Evolutionary conservation across 2,329 filamentous ascomycete species (phyloP), one percentile per base, ranked within the genome.

Genomic region (Neofusicoccum umdonicola): DNA sequence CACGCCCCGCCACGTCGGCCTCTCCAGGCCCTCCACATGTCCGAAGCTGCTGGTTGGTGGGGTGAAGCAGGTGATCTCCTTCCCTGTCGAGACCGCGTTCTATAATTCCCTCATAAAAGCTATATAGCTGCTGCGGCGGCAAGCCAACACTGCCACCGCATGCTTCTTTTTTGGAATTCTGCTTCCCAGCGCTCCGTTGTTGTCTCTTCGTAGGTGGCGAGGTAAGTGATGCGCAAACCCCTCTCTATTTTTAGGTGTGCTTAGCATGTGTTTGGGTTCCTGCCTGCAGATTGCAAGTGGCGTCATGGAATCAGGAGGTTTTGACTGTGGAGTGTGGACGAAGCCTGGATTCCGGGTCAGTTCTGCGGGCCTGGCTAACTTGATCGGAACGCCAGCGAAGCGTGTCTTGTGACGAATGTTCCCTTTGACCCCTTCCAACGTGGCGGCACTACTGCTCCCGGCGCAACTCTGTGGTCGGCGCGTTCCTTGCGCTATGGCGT

Each of bases 121-220:
- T 47, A 60, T 47, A 60, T 60, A 60, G 56, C 41, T 37, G 56
- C 31, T 15, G 41, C 19, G 42, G 41, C 56, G 56, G 56, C 56
- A 60, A 37, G 41, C 42, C 41, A 60, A 47, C 27, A 37, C 56
- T 47, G 56, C 42, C 56, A 60, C 56, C 31, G 44, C 56, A 60
- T 60, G 56, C 56, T 47, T 35, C 17, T 9, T 57, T 56, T 60
- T 60, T 60, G 56, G 56, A 60, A 60, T 60, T 37, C 6, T 9
- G n/a, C n/a, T 35, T 44, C 22, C 37, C 52, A 56, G 42, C 54
- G 39, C 12, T 31, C 27, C 31, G 5, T 19, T 31, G 13, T 34
- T 52, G 42, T 17, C 4, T 12, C 34, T 60, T 47, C n/a, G 41
- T 60, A 58, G 39, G 56, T 47, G 42, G 41, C 42, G 42, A 60